Percentiles rank a stretch among this genome's conserved stretches.
These are phyloP conservation scores for Quercus gilva DNA, from an alignment of 306 rosid species.

Conservation along the genomic window DNA sequence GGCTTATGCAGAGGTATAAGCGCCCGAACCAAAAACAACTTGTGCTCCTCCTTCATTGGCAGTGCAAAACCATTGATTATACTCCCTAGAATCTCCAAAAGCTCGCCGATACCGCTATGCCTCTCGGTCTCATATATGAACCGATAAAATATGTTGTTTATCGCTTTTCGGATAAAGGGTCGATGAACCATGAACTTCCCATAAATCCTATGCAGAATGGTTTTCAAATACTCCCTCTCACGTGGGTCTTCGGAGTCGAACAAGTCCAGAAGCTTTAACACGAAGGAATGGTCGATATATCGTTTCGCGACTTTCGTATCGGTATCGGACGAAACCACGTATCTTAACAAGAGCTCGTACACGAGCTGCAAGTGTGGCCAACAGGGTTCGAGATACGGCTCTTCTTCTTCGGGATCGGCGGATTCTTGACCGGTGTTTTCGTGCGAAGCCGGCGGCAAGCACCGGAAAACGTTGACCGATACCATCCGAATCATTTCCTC, in stretches of 20 bases:
- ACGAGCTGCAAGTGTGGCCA: constrained; percentile 97
- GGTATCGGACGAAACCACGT: constrained; percentile 86
- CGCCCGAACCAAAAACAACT: constrained; percentile 90
- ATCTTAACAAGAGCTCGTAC: constrained; percentile 83
- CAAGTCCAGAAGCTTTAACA: constrained; percentile 79
- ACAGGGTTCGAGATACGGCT: constrained; percentile 71
- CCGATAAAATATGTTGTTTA: constrained; percentile 88
- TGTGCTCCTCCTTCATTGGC: constrained; percentile 99
- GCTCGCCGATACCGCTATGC: constrained; percentile 88
- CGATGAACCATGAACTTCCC: constrained; percentile 99
- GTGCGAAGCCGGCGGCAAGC: constrained; percentile 79
- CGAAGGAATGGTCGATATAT: constrained; percentile 91
- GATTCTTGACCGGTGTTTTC: constrained; percentile 82
- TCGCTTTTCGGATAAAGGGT: constrained; percentile 92
- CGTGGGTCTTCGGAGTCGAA: constrained; percentile 90
- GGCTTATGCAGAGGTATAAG: constrained; percentile 93
- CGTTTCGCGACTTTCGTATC: constrained; percentile 90
- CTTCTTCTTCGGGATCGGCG: constrained; percentile 89
- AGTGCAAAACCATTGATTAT: constrained; percentile 94
- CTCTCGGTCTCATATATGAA: constrained; percentile 88
- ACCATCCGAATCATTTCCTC: constrained; percentile 92
- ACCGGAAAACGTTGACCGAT: constrained; percentile 80
- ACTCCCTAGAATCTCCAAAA: constrained; percentile 95
- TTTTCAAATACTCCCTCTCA: constrained; percentile 94
- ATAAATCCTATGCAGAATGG: constrained; percentile 87